A percentile compares a stretch with the other conserved stretches of the same genome.
These are phyloP conservation scores for Colletotrichum caudatum DNA, from an alignment of 2,329 filamentous ascomycete species.

Conservation along the genomic window DNA sequence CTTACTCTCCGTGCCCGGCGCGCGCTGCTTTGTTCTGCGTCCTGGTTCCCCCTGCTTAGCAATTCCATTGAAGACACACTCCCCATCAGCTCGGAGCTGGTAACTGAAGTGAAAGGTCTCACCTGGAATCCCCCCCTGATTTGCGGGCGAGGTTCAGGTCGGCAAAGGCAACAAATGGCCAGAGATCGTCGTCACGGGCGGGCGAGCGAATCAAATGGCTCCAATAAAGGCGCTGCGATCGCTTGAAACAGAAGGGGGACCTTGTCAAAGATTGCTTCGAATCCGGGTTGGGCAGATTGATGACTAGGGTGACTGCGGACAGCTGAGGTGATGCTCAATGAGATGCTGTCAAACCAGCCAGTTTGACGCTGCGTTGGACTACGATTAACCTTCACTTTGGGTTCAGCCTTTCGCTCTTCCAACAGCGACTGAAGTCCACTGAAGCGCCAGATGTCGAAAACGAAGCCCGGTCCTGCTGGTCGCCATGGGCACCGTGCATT, in stretches of 20 bases:
- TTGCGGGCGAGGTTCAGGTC: not conserved
- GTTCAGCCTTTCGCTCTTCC: slow-evolving; percentile 37
- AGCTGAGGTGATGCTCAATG: slow-evolving; percentile 29
- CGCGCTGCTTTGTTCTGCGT: slow-evolving; percentile 8
- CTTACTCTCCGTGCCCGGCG: slow-evolving; percentile 21
- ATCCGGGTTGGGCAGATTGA: not conserved
- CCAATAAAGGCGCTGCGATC: not conserved
- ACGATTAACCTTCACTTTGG: slow-evolving; percentile 25
- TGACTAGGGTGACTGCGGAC: slow-evolving; percentile 3
- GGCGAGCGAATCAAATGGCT: slow-evolving; percentile 16
- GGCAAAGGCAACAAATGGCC: slow-evolving; percentile 22
- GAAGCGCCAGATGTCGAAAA: slow-evolving; percentile 36
- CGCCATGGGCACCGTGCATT: slow-evolving; percentile 37
- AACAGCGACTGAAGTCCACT: slow-evolving; percentile 39
- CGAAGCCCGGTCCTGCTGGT: slow-evolving; percentile 32
- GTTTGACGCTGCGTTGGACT: slow-evolving; percentile 16
- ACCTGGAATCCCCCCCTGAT: slow-evolving; percentile 22
- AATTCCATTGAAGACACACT: slow-evolving; percentile 17
- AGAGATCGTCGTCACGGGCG: slow-evolving; percentile 34
- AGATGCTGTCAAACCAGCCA: slow-evolving; percentile 15
- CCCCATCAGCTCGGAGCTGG: slow-evolving; percentile 5
- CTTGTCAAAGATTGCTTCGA: not conserved
- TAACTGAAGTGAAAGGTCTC: slow-evolving; percentile 9
- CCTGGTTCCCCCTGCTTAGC: slow-evolving; percentile 20
- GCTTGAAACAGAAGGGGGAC: slow-evolving; percentile 7